A percentile compares a stretch with the other conserved stretches of the same genome.
Evolutionary conservation across 495 filamentous ascomycete species (phyloP).

Genomic region (Aspergillus panamensis): DNA sequence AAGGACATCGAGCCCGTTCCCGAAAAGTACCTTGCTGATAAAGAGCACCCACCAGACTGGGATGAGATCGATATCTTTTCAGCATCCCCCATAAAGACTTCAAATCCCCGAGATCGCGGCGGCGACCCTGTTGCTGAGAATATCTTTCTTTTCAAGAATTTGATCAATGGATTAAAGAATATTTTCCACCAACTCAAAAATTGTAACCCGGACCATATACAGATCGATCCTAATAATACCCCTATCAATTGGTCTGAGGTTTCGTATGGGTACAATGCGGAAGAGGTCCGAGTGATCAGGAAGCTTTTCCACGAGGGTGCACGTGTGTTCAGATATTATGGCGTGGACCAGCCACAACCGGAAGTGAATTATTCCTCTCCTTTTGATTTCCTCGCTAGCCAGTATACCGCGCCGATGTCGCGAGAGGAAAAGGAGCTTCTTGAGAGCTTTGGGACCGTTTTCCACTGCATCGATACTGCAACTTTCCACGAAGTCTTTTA

Average conservation of each 20-base stretch:
- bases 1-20: constrained; percentile 57
- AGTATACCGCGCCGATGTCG: constrained; percentile 84
- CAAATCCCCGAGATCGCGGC: constrained; percentile 85
- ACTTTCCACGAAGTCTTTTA: constrained; percentile 99
- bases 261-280: constrained; percentile 93
- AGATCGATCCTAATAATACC: constrained; percentile 70
- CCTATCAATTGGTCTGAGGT: constrained; percentile 94
- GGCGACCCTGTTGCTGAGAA: constrained; percentile 96
- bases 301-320: constrained; percentile 97
- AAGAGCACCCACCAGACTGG: constrained; percentile 79
- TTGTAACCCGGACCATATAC: constrained; percentile 68
- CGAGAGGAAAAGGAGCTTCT: constrained; percentile 98
- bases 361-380: constrained; percentile 74
- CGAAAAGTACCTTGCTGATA: constrained; percentile 81
- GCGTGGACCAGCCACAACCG: constrained; percentile 71
- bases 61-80: constrained; percentile 97
- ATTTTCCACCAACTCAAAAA: constrained; percentile 92
- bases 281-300: constrained; percentile 93
- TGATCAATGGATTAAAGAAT: constrained; percentile 96
- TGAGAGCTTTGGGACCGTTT: constrained; percentile 96
- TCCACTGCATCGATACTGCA: constrained; percentile 96
- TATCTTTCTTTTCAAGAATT: constrained; percentile 95
- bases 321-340: constrained; percentile 94
- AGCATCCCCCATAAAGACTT: constrained; percentile 93
- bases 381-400: constrained; percentile 85